Conservation (phyloP, 352 stramenopile genomes). For the Phytophthora pistaciae region DNA sequence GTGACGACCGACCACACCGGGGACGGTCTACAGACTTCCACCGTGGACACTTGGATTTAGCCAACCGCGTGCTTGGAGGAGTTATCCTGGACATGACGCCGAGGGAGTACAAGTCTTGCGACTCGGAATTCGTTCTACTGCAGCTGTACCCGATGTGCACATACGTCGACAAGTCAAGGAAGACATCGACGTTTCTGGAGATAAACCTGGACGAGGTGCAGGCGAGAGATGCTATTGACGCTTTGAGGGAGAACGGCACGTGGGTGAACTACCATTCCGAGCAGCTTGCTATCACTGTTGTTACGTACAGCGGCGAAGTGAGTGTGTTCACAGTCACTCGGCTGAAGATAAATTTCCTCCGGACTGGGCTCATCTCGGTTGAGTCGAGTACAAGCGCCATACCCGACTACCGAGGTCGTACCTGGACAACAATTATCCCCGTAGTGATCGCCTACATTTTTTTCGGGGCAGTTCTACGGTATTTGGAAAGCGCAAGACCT, state of each 20-base stretch:
- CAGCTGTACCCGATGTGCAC: conserved; percentile 20
- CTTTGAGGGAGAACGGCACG: conserved; percentile 16
- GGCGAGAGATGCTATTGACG: conserved; percentile 12
- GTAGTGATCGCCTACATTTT: conserved; percentile 1
- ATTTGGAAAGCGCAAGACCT: conserved; percentile 7
- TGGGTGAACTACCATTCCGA: conserved; percentile 43
- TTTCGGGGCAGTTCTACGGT: conserved; percentile 8
- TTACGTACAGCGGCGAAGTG: conserved; percentile 50
- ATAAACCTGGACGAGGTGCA: conserved; percentile 24
- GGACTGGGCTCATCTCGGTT: conserved; percentile 30
- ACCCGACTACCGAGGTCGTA: conserved; percentile 2
- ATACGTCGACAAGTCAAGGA: conserved; percentile 2
- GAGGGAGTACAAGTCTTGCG: conserved; percentile 5
- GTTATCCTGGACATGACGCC: conserved; percentile 38
- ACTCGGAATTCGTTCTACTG: neutral
- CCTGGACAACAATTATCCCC: conserved; percentile 2
- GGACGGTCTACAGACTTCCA: conserved; percentile 32
- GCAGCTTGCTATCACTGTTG: conserved; percentile 36
- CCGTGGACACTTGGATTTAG: conserved; percentile 27
- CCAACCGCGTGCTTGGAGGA: conserved; percentile 47
- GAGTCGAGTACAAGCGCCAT: conserved; percentile 18
- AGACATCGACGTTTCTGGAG: conserved; percentile 21
- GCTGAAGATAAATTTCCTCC: conserved; percentile 33
- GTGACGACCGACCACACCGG: conserved; percentile 51
- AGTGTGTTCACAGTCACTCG: conserved; percentile 34